Percentiles rank a stretch among this genome's conserved stretches.
These are phyloP conservation scores for Senna tora DNA, from an alignment of 306 rosid species.

Conservation along the genomic window DNA sequence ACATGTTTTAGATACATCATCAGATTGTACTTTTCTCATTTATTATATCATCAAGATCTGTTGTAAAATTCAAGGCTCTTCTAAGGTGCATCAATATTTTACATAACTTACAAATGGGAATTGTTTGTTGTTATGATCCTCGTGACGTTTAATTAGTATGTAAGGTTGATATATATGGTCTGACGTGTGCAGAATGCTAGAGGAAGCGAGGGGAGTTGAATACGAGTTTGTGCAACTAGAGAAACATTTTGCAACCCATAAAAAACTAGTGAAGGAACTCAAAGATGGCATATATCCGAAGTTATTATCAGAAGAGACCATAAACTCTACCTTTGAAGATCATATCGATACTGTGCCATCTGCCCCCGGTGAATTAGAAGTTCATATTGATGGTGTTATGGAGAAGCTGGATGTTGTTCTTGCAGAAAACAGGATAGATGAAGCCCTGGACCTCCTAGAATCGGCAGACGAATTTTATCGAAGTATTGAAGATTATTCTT, in stretches of 20 bases:
- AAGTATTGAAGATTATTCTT: slow-evolving; percentile 44
- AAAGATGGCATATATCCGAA: slow-evolving; percentile 35
- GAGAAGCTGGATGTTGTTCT: slow-evolving; percentile 59
- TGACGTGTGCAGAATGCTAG: slow-evolving; percentile 42
- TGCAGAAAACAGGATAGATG: slow-evolving; percentile 60
- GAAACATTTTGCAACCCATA: slow-evolving; percentile 44
- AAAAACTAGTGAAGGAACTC: slow-evolving; percentile 37
- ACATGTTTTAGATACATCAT: background rate
- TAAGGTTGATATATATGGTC: background rate
- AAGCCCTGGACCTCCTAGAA: slow-evolving; percentile 60
- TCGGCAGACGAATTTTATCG: slow-evolving; percentile 52
- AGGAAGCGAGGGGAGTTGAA: slow-evolving; percentile 38
- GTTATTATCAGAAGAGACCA: slow-evolving; percentile 44
- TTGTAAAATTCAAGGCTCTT: too few species aligned
- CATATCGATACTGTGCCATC: slow-evolving; percentile 24
- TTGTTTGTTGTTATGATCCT: background rate
- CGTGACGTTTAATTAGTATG: background rate
- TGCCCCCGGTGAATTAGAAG: slow-evolving; percentile 46
- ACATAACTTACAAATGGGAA: background rate
- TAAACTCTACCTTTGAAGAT: slow-evolving; percentile 40
- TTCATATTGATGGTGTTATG: slow-evolving; percentile 48
- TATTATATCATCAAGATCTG: too few species aligned
- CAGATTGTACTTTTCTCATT: background rate
- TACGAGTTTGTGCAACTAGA: slow-evolving; percentile 47
- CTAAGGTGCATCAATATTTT: background rate